phyloP scores from a whole-genome alignment of 2,329 filamentous ascomycete species.

The Didymella pinodella region DNA sequence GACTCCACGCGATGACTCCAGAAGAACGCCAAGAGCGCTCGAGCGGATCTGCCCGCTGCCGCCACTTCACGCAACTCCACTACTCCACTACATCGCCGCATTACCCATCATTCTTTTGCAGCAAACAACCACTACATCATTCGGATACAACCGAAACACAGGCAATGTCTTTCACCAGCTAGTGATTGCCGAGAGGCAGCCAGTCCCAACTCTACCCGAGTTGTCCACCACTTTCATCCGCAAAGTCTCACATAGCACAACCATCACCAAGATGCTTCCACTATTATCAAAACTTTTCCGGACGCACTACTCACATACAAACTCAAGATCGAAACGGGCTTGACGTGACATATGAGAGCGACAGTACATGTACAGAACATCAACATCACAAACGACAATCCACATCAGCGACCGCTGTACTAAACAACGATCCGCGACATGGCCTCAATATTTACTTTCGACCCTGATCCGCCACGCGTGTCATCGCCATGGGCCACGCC shows the following conservation, averaged over 20 bases:
- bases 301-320: conserved; percentile 60
- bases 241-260: conserved; percentile 31
- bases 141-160: background rate
- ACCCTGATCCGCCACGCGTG: conserved; percentile 85
- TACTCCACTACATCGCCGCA: conserved; percentile 10
- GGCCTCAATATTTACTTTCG: conserved; percentile 97
- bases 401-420: background rate
- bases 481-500: conserved; percentile 88
- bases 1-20: conserved; percentile 17
- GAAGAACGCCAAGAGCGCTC: conserved; percentile 8
- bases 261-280: conserved; percentile 60
- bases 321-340: conserved; percentile 56
- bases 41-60: conserved; percentile 11
- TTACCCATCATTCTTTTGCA: conserved; percentile 6
- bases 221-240: conserved; percentile 28
- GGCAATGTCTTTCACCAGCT: conserved; percentile 24
- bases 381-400: conserved; percentile 1
- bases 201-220: conserved; percentile 33
- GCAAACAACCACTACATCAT: conserved; percentile 2
- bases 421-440: conserved; percentile 56
- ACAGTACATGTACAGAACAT: conserved; percentile 8
- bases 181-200: conserved; percentile 38
- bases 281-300: conserved; percentile 57
- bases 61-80: conserved; percentile 18
- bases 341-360: conserved; percentile 24